Percentiles rank a stretch among this genome's conserved stretches.
phyloP scores from a whole-genome alignment of 768 basidiomycete genomes.

The Tricholoma sp. region DNA sequence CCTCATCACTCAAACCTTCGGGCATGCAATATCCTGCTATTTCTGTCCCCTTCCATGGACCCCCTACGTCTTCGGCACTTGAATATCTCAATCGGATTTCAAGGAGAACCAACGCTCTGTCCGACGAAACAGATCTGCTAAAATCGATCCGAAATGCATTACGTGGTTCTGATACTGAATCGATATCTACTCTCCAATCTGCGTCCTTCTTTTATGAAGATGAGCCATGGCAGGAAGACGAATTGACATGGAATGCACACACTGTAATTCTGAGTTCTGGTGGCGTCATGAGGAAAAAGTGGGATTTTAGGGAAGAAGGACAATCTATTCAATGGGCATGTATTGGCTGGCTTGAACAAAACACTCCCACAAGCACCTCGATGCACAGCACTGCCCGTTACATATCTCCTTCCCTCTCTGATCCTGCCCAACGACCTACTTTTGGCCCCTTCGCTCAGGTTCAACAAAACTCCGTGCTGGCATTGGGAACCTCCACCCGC shows the following conservation, averaged over 20 bases:
- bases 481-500: conserved; percentile 30
- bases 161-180: conserved; percentile 45
- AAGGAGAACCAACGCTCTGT: conserved; percentile 9
- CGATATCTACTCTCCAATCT: conserved; percentile 36
- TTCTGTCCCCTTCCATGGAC: conserved; percentile 36
- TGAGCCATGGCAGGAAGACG: conserved; percentile 48
- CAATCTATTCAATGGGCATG: conserved; percentile 79
- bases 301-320: conserved; percentile 68
- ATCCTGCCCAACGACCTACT: conserved; percentile 32
- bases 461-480: conserved; percentile 34
- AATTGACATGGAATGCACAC: conserved; percentile 65
- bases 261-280: conserved; percentile 62
- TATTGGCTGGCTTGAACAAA: conserved; percentile 65
- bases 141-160: conserved; percentile 56
- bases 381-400: conserved; percentile 26
- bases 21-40: conserved; percentile 17
- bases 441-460: conserved; percentile 51
- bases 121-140: conserved; percentile 32
- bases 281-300: conserved; percentile 64
- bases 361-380: conserved; percentile 20
- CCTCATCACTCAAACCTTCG: conserved; percentile 2
- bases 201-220: conserved; percentile 33
- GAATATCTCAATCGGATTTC: conserved; percentile 32
- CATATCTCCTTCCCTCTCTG: conserved; percentile 25
- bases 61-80: conserved; percentile 38